Evolutionary conservation across 2,329 filamentous ascomycete genomes (phyloP).

Genomic region (Canariomyces notabilis): DNA sequence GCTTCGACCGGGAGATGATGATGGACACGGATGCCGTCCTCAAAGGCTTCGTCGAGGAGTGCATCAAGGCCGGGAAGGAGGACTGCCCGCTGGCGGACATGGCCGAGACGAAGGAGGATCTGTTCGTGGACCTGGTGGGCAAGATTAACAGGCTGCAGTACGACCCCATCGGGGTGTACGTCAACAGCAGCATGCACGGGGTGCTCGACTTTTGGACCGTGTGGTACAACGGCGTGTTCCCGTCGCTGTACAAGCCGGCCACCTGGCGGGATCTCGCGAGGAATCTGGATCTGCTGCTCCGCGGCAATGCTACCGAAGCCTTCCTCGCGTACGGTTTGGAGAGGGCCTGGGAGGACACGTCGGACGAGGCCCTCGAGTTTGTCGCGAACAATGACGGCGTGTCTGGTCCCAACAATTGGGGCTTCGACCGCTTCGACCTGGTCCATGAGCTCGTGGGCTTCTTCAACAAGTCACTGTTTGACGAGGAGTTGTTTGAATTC

Average conservation of each 20-base stretch:
- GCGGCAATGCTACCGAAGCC: constrained; percentile 37
- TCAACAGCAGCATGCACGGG: constrained; percentile 38
- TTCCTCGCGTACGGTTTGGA: constrained; percentile 32
- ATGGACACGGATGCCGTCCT: constrained; percentile 41
- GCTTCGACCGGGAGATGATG: constrained; percentile 34
- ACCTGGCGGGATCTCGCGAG: constrained; percentile 35
- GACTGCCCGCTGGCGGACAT: constrained; percentile 39
- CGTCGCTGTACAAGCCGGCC: constrained; percentile 34
- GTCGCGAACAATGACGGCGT: constrained; percentile 31
- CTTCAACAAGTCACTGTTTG: constrained; percentile 32
- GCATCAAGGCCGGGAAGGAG: constrained; percentile 40
- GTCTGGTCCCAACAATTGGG: constrained; percentile 31
- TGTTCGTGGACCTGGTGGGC: constrained; percentile 30
- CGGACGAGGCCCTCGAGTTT: constrained; percentile 28
- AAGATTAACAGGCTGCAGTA: constrained; percentile 32
- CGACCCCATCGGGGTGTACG: constrained; percentile 38
- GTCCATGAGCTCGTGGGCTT: constrained; percentile 33
- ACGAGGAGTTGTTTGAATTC: constrained; percentile 21
- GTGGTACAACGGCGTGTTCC: constrained; percentile 36
- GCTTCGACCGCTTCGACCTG: constrained; percentile 31
- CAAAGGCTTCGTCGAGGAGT: constrained; percentile 40
- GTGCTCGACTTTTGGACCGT: constrained; percentile 34
- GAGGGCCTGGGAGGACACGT: constrained; percentile 14
- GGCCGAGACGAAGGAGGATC: constrained; percentile 32
- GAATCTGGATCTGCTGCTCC: constrained; percentile 32